These are phyloP conservation scores for Conticribra guillardii DNA, from an alignment of 108 stramenopile species.

Conservation along the genomic window DNA sequence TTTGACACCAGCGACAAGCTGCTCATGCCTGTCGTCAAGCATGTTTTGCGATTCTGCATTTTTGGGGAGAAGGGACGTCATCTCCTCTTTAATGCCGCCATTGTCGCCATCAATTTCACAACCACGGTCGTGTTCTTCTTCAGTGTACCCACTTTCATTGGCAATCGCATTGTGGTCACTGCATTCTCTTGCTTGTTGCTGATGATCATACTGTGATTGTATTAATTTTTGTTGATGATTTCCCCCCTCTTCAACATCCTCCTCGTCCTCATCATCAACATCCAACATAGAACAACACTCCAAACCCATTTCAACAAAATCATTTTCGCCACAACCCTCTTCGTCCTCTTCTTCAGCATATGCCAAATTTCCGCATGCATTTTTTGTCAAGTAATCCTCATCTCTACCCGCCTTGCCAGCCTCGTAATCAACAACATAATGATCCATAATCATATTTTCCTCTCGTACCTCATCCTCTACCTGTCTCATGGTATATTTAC, in stretches of 20 bases:
- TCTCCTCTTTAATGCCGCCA: background rate
- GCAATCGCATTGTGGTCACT: no score
- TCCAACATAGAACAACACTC: conserved; percentile 51
- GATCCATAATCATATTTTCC: conserved; percentile 18
- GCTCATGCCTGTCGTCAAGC: no score
- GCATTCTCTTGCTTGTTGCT: background rate
- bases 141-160: no score
- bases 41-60: background rate
- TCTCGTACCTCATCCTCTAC: conserved; percentile 56
- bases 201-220: background rate
- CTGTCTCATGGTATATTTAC: conserved; percentile 51
- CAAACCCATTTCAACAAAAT: conserved; percentile 40
- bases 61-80: background rate
- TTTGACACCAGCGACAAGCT: no score
- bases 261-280: conserved; percentile 12
- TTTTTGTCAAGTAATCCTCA: conserved; percentile 10
- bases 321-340: conserved; percentile 7
- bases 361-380: conserved; percentile 13
- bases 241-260: conserved; percentile 3
- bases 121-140: no score
- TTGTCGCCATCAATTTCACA: no score
- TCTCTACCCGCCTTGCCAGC: conserved; percentile 2
- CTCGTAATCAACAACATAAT: background rate
- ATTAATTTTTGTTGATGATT: background rate
- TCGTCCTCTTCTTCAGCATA: conserved; percentile 18